Evolutionary conservation across 1,284 basidiomycete species (phyloP), one percentile per base, ranked within the genome.

Genomic region (Apiotrichum gracile): DNA sequence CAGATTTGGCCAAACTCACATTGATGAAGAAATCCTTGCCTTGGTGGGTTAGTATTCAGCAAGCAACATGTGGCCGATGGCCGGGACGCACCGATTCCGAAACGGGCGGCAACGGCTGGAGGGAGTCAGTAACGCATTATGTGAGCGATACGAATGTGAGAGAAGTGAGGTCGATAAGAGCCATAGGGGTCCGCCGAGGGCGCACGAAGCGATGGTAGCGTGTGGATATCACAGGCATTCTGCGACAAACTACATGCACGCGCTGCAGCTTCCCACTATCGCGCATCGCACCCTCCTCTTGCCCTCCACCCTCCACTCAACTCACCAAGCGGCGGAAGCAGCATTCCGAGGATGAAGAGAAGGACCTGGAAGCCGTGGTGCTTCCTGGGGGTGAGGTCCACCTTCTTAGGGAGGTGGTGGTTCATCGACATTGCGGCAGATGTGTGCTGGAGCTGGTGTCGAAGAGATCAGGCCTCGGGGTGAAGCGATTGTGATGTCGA

Each of bases 101-200:
- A 98, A 53, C 94, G 83, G 26, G 91, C 86, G 29, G 91, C 88
- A 38, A 98, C 91, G 58, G 94, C 94, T 92, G 66, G 13, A 49
- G 47, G 5, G 31, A 45, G 40, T 53, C 37, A 54, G 49, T 14
- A 42, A 24, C 24, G 22, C 33, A 16, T 31, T 31, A 14, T 5
- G 5, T 5, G n/a, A 13, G 8, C 17, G 4, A 37, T 17, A 37
- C n/a, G 17, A n/a, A 37, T 5, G 14, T 8, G 6, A 5, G 6
- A 7, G 5, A 19, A 19, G 35, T 6, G 27, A 13, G 27, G 27
- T 6, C 9, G 33, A 5, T 8, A 5, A 16, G 35, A 37, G 5
- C 33, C 33, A 34, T n/a, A n/a, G n/a, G n/a, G n/a, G n/a, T n/a
- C n/a, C n/a, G n/a, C n/a, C n/a, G n/a, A n/a, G n/a, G n/a, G n/a